phyloP scores from a whole-genome alignment of 2,329 filamentous ascomycete species.

The Teratosphaeria gauchensis region DNA sequence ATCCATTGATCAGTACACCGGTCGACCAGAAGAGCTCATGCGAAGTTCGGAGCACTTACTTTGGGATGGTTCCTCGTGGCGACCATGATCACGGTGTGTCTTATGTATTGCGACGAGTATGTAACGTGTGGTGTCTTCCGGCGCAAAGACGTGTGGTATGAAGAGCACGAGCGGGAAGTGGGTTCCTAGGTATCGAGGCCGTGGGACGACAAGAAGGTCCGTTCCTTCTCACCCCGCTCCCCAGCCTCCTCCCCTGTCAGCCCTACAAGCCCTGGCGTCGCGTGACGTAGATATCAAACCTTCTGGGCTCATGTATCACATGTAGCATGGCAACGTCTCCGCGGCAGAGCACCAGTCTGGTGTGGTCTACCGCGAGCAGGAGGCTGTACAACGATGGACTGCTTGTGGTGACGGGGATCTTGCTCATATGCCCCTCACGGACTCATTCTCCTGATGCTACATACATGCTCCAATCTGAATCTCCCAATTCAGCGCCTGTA shows the following conservation, averaged over 20 bases:
- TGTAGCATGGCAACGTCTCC: background rate
- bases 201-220: background rate
- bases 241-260: background rate
- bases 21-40: background rate
- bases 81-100: constrained; percentile 36
- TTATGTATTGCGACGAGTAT: background rate
- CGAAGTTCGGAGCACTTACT: constrained; percentile 8
- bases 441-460: background rate
- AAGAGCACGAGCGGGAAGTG: background rate
- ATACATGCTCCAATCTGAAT: background rate
- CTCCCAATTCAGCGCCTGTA: background rate
- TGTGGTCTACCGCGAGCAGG: too few species aligned
- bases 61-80: constrained; percentile 46
- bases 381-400: too few species aligned
- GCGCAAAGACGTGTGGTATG: background rate
- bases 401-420: too few species aligned
- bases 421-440: background rate
- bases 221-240: background rate
- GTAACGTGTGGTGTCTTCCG: background rate
- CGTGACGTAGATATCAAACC: background rate
- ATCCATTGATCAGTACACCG: background rate
- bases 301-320: background rate
- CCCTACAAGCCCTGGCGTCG: background rate
- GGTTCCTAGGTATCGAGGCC: background rate
- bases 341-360: too few species aligned